Conservation (phyloP, 345 rosid species). For the Leavenworthia alabamica region DNA sequence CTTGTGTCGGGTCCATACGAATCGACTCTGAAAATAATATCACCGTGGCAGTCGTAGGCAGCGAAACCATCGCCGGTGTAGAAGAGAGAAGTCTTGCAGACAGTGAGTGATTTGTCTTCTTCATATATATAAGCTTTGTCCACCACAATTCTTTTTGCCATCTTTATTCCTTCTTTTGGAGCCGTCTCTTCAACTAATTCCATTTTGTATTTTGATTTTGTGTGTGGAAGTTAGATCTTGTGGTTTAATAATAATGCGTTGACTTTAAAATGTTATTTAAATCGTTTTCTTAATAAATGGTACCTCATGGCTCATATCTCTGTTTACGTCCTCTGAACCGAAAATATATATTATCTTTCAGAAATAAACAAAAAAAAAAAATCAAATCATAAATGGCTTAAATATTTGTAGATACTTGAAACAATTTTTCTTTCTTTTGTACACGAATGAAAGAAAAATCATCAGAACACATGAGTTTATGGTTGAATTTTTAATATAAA, state of each 20-base stretch:
- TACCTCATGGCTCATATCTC: too few relatives aligned
- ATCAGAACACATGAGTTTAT: too few relatives aligned
- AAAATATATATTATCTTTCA: too few relatives aligned
- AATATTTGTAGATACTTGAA: too few relatives aligned
- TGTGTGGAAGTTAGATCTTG: slow-evolving; percentile 23
- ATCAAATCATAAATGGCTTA: too few relatives aligned
- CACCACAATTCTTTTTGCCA: slow-evolving; percentile 35
- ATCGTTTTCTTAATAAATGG: too few relatives aligned
- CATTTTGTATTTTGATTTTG: background rate
- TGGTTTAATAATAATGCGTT: slow-evolving; percentile 21
- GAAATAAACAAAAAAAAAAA: too few relatives aligned
- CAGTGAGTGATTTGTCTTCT: slow-evolving; percentile 66
- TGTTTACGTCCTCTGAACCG: too few relatives aligned
- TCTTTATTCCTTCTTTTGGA: slow-evolving; percentile 18
- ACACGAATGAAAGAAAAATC: too few relatives aligned
- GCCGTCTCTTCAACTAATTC: slow-evolving; percentile 20
- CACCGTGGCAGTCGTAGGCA: slow-evolving; percentile 61
- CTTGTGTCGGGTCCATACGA: slow-evolving; percentile 79
- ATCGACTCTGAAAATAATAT: slow-evolving; percentile 79
- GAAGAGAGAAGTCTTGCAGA: slow-evolving; percentile 73
- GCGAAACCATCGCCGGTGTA: slow-evolving; percentile 87
- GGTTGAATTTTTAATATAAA: too few relatives aligned
- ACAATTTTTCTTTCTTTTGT: too few relatives aligned
- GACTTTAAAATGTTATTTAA: too few relatives aligned
- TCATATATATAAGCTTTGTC: slow-evolving; percentile 49